Evolutionary conservation across 495 filamentous ascomycete genomes (phyloP).

Genomic region (Penicillium turbatum): DNA sequence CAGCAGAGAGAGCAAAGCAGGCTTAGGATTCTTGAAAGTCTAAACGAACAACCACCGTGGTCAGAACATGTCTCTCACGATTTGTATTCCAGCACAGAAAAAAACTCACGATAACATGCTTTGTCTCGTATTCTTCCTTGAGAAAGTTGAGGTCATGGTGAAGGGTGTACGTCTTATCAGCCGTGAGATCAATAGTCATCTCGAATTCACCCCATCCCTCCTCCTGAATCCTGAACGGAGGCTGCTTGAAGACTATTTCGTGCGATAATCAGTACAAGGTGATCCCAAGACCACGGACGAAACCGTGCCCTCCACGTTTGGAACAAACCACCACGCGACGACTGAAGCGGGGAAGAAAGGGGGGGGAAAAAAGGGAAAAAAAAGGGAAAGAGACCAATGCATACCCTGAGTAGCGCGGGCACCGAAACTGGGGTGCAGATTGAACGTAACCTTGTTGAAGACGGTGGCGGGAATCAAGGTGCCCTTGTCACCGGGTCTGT

Average conservation of each 20-base stretch:
- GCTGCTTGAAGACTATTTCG: conserved; percentile 64
- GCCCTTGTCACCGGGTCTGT: conserved; percentile 46
- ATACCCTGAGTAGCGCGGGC: conserved; percentile 73
- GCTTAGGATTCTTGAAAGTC: conserved; percentile 90
- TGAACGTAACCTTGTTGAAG: conserved; percentile 90
- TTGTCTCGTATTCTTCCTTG: conserved; percentile 72
- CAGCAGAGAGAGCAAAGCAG: conserved; percentile 67
- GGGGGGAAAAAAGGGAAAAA: not conserved
- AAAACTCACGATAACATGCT: conserved; percentile 66
- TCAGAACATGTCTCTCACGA: not conserved
- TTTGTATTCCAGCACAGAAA: not conserved
- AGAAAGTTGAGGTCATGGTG: conserved; percentile 91
- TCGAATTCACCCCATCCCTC: conserved; percentile 99
- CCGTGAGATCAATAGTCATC: conserved; percentile 76
- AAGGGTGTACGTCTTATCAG: conserved; percentile 78
- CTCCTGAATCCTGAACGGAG: conserved; percentile 86
- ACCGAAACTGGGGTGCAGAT: conserved; percentile 88
- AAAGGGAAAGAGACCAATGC: conserved; percentile 21
- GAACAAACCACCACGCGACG: too few relatives aligned
- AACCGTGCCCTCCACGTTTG: too few relatives aligned
- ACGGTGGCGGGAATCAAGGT: conserved; percentile 68
- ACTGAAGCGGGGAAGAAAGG: not conserved
- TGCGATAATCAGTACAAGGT: not conserved
- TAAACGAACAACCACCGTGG: conserved; percentile 16
- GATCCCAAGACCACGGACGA: too few relatives aligned